Conservation (phyloP, 306 rosid species). For the Cicer yamashitae region DNA sequence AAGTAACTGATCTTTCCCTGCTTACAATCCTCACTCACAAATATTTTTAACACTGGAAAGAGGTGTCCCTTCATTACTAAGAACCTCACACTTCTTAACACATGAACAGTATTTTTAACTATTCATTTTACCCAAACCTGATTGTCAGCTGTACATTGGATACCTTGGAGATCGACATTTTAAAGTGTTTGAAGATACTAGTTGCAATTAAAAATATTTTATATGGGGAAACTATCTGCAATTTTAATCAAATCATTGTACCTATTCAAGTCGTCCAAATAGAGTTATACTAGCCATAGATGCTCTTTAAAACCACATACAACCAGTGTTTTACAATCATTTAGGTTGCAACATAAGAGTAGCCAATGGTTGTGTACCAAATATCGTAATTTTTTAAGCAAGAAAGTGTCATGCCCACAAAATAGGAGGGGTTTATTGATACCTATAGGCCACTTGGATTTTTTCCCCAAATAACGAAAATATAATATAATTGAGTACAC, state of each 20-base stretch:
- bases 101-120: no score
- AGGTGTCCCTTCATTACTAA: background rate
- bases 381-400: background rate
- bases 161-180: background rate
- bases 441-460: background rate
- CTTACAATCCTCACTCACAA: background rate
- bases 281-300: background rate
- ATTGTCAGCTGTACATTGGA: background rate
- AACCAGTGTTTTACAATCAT: background rate
- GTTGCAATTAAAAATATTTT: background rate
- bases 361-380: background rate
- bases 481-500: background rate
- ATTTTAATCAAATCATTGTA: background rate
- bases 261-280: background rate
- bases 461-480: background rate
- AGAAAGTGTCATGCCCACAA: background rate
- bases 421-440: background rate
- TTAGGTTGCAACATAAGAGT: background rate
- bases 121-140: no score
- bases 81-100: no score
- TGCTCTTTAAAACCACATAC: background rate
- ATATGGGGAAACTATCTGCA: background rate
- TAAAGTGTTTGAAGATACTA: background rate
- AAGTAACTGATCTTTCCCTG: background rate
- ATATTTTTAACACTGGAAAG: background rate